Evolutionary conservation across 306 rosid genomes (phyloP).

Genomic region (Begonia fuchsioides): DNA sequence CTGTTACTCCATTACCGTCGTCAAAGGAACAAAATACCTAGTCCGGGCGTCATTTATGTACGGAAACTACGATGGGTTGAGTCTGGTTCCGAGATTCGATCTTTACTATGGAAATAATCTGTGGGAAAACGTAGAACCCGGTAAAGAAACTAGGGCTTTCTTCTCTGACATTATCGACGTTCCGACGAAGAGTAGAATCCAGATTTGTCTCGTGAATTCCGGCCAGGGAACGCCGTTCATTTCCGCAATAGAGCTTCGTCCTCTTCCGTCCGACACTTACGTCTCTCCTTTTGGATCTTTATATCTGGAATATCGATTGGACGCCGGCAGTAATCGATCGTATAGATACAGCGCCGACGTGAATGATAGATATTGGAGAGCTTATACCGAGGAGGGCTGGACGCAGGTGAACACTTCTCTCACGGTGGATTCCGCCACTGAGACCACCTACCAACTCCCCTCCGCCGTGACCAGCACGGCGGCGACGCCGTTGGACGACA

Average conservation of each 20-base stretch:
- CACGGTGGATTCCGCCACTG: neutral
- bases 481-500: constrained; percentile 6
- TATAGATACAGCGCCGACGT: constrained; percentile 18
- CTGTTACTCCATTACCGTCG: constrained; percentile 21
- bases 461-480: constrained; percentile 23
- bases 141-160: too few species aligned
- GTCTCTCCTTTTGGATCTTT: constrained; percentile 7
- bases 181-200: constrained; percentile 14
- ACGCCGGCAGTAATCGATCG: constrained; percentile 16
- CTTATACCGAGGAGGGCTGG: constrained; percentile 7
- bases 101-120: constrained; percentile 14
- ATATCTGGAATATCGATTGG: constrained; percentile 7
- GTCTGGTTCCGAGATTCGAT: neutral
- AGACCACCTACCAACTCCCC: constrained; percentile 14
- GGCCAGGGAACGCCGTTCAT: constrained; percentile 39
- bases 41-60: constrained; percentile 17
- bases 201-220: constrained; percentile 28
- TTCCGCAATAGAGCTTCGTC: constrained; percentile 37
- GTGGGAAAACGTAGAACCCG: neutral
- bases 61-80: constrained; percentile 21
- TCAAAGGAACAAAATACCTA: constrained; percentile 7
- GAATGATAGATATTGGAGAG: constrained; percentile 33
- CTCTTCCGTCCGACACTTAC: constrained; percentile 15
- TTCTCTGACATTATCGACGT: constrained; percentile 22
- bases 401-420: constrained; percentile 4